These are phyloP conservation scores for Pichia sp. DNA, from an alignment of 1,139 yeast genomes.

Conservation along the genomic window DNA sequence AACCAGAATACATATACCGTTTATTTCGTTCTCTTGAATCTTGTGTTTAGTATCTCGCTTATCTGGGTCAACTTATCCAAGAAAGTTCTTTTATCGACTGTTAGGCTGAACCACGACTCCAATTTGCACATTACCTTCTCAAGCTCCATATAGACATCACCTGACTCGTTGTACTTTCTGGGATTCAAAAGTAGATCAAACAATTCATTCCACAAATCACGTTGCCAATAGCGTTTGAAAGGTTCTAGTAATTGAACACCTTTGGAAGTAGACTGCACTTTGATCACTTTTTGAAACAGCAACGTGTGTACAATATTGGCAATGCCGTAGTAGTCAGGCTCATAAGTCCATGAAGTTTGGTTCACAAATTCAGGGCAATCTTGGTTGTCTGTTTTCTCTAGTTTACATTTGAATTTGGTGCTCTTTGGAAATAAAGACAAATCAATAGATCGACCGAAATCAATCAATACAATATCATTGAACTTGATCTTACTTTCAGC, in stretches of 20 bases:
- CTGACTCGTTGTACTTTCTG: conserved; percentile 14
- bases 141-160: conserved; percentile 20
- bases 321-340: conserved; percentile 80
- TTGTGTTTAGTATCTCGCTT: conserved; percentile 18
- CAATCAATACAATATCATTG: conserved; percentile 57
- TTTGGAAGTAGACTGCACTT: conserved; percentile 34
- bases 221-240: conserved; percentile 76
- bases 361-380: conserved; percentile 75
- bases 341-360: conserved; percentile 66
- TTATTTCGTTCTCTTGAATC: conserved; percentile 14
- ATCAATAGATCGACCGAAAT: conserved; percentile 82
- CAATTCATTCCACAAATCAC: conserved; percentile 63
- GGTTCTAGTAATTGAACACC: conserved; percentile 39
- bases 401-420: conserved; percentile 42
- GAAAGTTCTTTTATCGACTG: conserved; percentile 21
- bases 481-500: conserved; percentile 17
- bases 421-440: conserved; percentile 49
- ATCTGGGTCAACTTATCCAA: conserved; percentile 19
- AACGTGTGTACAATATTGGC: conserved; percentile 73
- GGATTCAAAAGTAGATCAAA: conserved; percentile 68
- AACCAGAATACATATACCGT: too few species aligned
- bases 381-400: conserved; percentile 57
- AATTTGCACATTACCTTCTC: conserved; percentile 16
- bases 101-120: conserved; percentile 26
- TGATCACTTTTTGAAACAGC: conserved; percentile 64